Conservation (phyloP, 2,329 filamentous ascomycete species). For the Zarea fungicola region DNA sequence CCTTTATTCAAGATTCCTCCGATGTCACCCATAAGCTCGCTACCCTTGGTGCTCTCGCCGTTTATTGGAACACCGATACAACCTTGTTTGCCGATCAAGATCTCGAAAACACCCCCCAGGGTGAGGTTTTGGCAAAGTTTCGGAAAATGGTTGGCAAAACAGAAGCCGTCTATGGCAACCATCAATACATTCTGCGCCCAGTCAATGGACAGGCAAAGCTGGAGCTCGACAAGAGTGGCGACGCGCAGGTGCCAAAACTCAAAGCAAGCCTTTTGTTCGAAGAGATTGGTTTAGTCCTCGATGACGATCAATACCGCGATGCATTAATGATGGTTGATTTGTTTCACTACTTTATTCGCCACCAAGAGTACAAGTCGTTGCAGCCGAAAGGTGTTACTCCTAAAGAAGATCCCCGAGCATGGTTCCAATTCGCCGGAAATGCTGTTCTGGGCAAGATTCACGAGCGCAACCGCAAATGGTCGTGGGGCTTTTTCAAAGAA, state of each 20-base stretch:
- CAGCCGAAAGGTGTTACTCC: slow-evolving; percentile 77
- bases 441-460: slow-evolving; percentile 92
- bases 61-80: slow-evolving; percentile 98
- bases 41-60: slow-evolving; percentile 78
- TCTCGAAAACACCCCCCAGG: slow-evolving; percentile 61
- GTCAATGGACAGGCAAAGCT: slow-evolving; percentile 94
- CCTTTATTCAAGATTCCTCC: slow-evolving; percentile 85
- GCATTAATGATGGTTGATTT: slow-evolving; percentile 96
- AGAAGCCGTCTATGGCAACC: slow-evolving; percentile 52
- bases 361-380: slow-evolving; percentile 92
- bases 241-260: slow-evolving; percentile 71
- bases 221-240: slow-evolving; percentile 89
- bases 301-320: slow-evolving; percentile 96
- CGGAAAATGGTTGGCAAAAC: slow-evolving; percentile 72
- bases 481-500: slow-evolving; percentile 93
- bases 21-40: slow-evolving; percentile 88
- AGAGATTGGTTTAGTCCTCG: slow-evolving; percentile 94
- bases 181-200: slow-evolving; percentile 94
- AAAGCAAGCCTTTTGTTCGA: slow-evolving; percentile 92
- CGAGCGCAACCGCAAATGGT: slow-evolving; percentile 87
- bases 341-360: slow-evolving; percentile 96
- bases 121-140: slow-evolving; percentile 72
- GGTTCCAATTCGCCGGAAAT: slow-evolving; percentile 86
- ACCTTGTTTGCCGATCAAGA: slow-evolving; percentile 52
- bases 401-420: slow-evolving; percentile 86